phyloP scores from a whole-genome alignment of 371 early-diverging fungal species.

The Dichotomocladium elegans region DNA sequence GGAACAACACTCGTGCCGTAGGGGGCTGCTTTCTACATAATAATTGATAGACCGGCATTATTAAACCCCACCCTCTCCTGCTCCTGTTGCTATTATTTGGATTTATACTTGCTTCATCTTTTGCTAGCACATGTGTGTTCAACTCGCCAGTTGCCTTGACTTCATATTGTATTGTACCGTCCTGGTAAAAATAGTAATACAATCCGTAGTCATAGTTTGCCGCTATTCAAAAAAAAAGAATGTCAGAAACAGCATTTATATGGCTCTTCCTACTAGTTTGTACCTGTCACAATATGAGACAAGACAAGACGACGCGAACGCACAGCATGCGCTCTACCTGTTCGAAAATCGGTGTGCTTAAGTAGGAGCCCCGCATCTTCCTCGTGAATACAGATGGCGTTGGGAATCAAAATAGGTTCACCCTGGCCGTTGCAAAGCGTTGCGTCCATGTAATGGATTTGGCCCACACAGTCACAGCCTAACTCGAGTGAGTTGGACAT shows the following conservation, averaged over 20 bases:
- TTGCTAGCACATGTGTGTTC: conserved; percentile 44
- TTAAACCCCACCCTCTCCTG: not conserved
- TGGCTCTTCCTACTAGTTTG: not conserved
- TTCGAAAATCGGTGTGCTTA: conserved; percentile 49
- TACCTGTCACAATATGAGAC: conserved; percentile 48
- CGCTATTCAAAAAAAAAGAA: conserved; percentile 18
- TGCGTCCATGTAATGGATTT: conserved; percentile 48
- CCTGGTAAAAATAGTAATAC: conserved; percentile 50
- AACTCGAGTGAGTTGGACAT: conserved; percentile 37
- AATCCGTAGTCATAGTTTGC: conserved; percentile 53
- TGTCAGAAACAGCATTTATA: too few species aligned
- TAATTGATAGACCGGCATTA: not conserved
- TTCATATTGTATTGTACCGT: conserved; percentile 49
- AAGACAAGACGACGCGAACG: conserved; percentile 47
- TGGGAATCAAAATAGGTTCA: conserved; percentile 35
- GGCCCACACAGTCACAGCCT: conserved; percentile 50
- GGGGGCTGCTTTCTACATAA: conserved; percentile 20
- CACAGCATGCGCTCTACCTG: conserved; percentile 32
- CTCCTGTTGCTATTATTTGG: not conserved
- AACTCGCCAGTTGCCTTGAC: conserved; percentile 51
- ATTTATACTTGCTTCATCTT: conserved; percentile 20
- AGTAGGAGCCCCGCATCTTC: conserved; percentile 45
- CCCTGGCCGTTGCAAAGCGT: conserved; percentile 31
- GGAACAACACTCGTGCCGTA: conserved; percentile 45
- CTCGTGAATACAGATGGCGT: conserved; percentile 51